Evolutionary conservation across 1,139 yeast genomes (phyloP).

Genomic region (Saccharomyces hybrid): DNA sequence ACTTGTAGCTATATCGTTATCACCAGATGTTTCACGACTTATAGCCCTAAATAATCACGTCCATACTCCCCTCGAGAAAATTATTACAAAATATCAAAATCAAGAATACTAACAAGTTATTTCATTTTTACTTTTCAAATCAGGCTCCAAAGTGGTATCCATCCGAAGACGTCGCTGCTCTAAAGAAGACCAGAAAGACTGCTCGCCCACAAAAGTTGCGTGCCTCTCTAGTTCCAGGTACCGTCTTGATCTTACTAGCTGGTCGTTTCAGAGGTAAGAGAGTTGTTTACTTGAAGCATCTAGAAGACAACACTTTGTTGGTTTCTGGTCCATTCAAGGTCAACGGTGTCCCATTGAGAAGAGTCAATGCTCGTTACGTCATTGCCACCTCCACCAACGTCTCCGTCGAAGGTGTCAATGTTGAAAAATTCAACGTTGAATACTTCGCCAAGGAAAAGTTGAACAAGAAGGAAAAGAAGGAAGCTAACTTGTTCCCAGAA

Average conservation of each 20-base stretch:
- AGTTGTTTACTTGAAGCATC: slow-evolving; percentile 95
- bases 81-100: background rate
- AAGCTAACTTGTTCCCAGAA: slow-evolving; percentile 92
- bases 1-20: too few relatives aligned
- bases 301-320: slow-evolving; percentile 97
- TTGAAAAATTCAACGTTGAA: slow-evolving; percentile 86
- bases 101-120: slow-evolving; percentile 9
- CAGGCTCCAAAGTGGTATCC: slow-evolving; percentile 92
- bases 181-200: slow-evolving; percentile 84
- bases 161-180: slow-evolving; percentile 86
- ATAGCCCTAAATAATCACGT: background rate
- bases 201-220: slow-evolving; percentile 94
- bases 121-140: slow-evolving; percentile 11
- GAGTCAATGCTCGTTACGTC: slow-evolving; percentile 98
- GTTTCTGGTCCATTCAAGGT: slow-evolving; percentile 99
- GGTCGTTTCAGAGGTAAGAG: slow-evolving; percentile 99
- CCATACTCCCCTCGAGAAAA: too few relatives aligned
- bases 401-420: slow-evolving; percentile 71
- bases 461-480: slow-evolving; percentile 71
- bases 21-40: too few relatives aligned
- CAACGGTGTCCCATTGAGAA: slow-evolving; percentile 99
- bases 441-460: slow-evolving; percentile 97
- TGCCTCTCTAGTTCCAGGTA: slow-evolving; percentile 96
- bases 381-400: slow-evolving; percentile 97
- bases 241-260: slow-evolving; percentile 95